Evolutionary conservation across 768 basidiomycete species (phyloP), one percentile per base, ranked within the genome.

Genomic region (Kwoniella pini): DNA sequence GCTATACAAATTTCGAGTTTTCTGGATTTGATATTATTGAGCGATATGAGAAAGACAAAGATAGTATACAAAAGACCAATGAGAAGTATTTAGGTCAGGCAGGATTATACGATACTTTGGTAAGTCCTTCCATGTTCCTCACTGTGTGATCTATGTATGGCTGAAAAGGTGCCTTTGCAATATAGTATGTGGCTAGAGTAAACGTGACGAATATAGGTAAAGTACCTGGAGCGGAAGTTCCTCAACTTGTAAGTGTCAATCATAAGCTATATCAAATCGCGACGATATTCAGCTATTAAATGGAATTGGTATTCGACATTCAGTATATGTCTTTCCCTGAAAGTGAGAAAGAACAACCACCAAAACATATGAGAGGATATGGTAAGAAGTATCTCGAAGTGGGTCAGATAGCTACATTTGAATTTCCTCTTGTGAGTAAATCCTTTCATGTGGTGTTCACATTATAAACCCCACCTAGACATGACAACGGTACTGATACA

Each of bases 121-220:
- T 72, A 42, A 70, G 72, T 60, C 5, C 3, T 9, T n/a, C n/a
- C n/a, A n/a, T n/a, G n/a, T n/a, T n/a, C 22, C 21, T 26, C 33
- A 38, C 10, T 27, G 10, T 42, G 24, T 42, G 24, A 13, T 24
- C 21, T 1, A 33, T 12, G 38, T 19, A 48, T 42, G 13, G n/a
- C 30, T 24, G 7, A 10, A 27, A 24, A 46, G 46, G n/a, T n/a
- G n/a, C 57, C 56, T 28, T 50, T 38, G 21, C 43, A 21, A 21
- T 39, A 30, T 53, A 74, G 72, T 71, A 62, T 42, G 56, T 66
- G 19, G 72, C 66, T 30, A 54, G 62, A 6, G 73, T 74, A 13
- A 74, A 76, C 33, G 70, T 80, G 31, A 72, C 72, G 54, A 80
- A 80, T 67, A 77, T 70, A 0, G 79, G 80, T 24, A 64, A 75